Evolutionary conservation across 352 stramenopile species (phyloP).

Genomic region (Thraustochytrium sp.): DNA sequence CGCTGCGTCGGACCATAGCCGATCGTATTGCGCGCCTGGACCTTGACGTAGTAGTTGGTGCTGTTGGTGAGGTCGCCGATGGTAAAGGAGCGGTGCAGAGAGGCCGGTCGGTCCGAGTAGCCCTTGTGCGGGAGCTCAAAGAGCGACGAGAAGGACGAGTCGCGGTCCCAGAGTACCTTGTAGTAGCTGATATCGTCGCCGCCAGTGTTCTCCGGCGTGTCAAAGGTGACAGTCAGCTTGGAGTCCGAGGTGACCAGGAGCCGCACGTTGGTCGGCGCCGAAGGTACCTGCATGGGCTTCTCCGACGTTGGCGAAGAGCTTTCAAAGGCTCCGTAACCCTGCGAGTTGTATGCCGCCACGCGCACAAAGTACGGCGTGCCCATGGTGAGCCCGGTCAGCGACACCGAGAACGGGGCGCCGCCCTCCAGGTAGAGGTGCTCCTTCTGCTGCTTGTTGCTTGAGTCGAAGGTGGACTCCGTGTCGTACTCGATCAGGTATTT

Average conservation of each 20-base stretch:
- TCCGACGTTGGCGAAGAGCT: constrained; percentile 57
- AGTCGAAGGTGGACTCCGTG: constrained; percentile 49
- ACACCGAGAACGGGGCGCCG: constrained; percentile 35
- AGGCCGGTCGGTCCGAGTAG: constrained; percentile 4
- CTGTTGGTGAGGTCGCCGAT: constrained; percentile 57
- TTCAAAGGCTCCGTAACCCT: constrained; percentile 69
- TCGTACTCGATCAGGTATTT: constrained; percentile 87
- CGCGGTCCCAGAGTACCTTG: constrained; percentile 41
- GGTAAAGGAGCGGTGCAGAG: constrained; percentile 49
- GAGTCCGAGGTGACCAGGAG: constrained; percentile 58
- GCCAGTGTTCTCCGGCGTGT: constrained; percentile 62
- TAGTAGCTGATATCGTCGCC: constrained; percentile 44
- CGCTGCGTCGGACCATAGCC: constrained; percentile 62
- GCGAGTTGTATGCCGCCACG: constrained; percentile 81
- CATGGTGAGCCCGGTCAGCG: constrained; percentile 55
- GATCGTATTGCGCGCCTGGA: constrained; percentile 66
- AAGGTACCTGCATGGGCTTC: constrained; percentile 64
- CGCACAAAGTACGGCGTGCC: constrained; percentile 72
- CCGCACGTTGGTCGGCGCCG: constrained; percentile 58
- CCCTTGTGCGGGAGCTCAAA: constrained; percentile 23
- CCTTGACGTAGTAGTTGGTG: constrained; percentile 65
- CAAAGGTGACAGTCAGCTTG: constrained; percentile 67
- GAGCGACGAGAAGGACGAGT: constrained; percentile 63
- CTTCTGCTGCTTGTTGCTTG: not conserved
- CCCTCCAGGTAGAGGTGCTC: constrained; percentile 27